phyloP scores from a whole-genome alignment of 495 filamentous ascomycete species.

The Podospora bellae-mahoneyi region DNA sequence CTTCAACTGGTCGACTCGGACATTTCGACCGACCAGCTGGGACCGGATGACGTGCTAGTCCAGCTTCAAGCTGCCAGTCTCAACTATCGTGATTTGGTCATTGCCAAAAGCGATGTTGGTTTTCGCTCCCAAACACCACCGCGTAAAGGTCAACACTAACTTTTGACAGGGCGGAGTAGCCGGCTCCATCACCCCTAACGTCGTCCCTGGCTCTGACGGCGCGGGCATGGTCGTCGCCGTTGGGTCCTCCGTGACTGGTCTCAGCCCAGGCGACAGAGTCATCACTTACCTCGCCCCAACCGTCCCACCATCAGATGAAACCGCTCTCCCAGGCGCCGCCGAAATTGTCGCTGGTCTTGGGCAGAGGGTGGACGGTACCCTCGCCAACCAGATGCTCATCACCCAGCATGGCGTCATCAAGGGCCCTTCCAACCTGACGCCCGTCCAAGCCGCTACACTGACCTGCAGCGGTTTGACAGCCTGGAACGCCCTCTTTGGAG shows the following conservation, averaged over 20 bases:
- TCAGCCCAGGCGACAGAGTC: not conserved
- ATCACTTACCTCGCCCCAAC: not conserved
- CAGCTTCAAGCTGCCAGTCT: not conserved
- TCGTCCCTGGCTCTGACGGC: not conserved
- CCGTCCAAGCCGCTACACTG: not conserved
- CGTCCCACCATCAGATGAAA: not conserved
- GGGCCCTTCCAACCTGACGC: not conserved
- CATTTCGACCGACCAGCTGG: not conserved
- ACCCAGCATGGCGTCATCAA: not conserved
- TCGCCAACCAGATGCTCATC: not conserved
- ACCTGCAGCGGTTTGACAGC: slow-evolving; percentile 1
- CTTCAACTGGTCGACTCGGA: not conserved
- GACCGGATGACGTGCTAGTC: not conserved
- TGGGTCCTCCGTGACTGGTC: not conserved
- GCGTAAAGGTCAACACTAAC: not conserved
- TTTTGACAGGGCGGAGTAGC: not conserved
- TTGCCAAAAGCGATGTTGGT: not conserved
- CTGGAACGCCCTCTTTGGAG: slow-evolving; percentile 4
- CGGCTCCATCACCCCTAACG: not conserved
- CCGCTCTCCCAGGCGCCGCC: not conserved
- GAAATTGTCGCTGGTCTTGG: not conserved
- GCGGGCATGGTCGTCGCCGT: not conserved
- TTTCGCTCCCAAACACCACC: not conserved
- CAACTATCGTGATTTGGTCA: not conserved
- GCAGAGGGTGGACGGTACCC: not conserved